phyloP scores from a whole-genome alignment of 371 early-diverging fungal species.

The Actinomucor elegans region DNA sequence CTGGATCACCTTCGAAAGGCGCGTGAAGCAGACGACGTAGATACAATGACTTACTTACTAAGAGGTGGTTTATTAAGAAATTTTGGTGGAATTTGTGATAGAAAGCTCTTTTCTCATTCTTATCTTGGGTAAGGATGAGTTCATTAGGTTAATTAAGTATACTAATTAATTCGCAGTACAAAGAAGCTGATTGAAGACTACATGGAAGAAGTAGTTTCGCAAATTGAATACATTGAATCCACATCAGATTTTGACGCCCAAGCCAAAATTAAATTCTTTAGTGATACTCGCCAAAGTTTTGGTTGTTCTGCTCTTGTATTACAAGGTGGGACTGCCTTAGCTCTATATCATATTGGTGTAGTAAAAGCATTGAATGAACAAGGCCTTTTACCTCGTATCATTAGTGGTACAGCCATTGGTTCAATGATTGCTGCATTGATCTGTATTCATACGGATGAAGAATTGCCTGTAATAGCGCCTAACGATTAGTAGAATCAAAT shows the following conservation, averaged over 20 bases:
- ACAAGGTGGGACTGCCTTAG: conserved; percentile 69
- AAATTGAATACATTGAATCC: conserved; percentile 59
- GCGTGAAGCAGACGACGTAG: conserved; percentile 51
- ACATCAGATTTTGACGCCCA: conserved; percentile 50
- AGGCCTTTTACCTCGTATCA: conserved; percentile 67
- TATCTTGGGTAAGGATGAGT: conserved; percentile 59
- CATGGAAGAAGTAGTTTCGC: conserved; percentile 60
- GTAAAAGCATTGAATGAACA: conserved; percentile 69
- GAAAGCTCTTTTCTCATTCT: conserved; percentile 57
- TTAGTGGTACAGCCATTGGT: conserved; percentile 73
- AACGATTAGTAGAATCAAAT: neutral
- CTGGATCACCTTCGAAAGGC: conserved; percentile 55
- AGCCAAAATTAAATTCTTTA: conserved; percentile 67
- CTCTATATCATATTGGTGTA: conserved; percentile 73
- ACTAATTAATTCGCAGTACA: conserved; percentile 40
- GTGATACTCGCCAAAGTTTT: conserved; percentile 66
- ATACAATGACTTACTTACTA: conserved; percentile 61
- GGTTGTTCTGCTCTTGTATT: conserved; percentile 72
- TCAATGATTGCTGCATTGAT: conserved; percentile 73
- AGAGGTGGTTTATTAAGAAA: conserved; percentile 68
- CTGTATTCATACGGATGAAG: conserved; percentile 70
- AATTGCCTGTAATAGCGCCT: conserved; percentile 54
- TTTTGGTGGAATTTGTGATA: conserved; percentile 72
- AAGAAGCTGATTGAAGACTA: conserved; percentile 74
- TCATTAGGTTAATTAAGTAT: neutral